Percentiles rank a stretch among this genome's conserved stretches.
These are phyloP conservation scores for Leccinum broughii DNA, from an alignment of 768 basidiomycete species.

Conservation along the genomic window DNA sequence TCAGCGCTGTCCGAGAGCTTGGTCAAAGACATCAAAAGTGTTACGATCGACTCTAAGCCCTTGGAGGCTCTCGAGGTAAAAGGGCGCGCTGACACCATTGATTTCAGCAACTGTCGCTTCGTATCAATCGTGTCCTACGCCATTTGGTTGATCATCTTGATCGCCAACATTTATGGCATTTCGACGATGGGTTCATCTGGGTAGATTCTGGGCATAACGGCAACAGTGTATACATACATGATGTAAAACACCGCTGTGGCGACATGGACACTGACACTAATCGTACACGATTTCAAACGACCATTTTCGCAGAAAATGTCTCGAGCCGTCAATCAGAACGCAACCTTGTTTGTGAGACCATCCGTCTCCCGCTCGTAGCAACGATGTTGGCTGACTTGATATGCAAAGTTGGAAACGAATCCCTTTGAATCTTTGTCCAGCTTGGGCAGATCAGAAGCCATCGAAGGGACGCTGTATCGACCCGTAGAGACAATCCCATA, in stretches of 20 bases:
- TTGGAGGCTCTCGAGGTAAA: not conserved
- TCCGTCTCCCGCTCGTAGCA: constrained; percentile 64
- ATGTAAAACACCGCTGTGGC: not conserved
- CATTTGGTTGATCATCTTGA: constrained; percentile 47
- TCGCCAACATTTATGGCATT: constrained; percentile 55
- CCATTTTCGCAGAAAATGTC: not conserved
- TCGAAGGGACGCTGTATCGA: constrained; percentile 44
- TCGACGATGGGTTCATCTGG: constrained; percentile 38
- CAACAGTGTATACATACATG: not conserved
- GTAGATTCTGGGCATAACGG: not conserved
- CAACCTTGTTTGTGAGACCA: constrained; percentile 53
- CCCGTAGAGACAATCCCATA: constrained; percentile 66
- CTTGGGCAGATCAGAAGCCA: constrained; percentile 40
- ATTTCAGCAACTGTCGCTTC: constrained; percentile 42
- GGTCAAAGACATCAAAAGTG: not conserved
- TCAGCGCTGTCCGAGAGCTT: constrained; percentile 1
- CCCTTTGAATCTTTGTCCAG: constrained; percentile 49
- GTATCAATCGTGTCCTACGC: constrained; percentile 44
- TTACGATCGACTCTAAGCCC: constrained; percentile 6
- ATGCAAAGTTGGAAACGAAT: constrained; percentile 59
- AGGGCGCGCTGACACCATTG: constrained; percentile 27
- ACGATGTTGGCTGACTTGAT: constrained; percentile 65
- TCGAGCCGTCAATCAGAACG: constrained; percentile 35
- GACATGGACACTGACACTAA: not conserved
- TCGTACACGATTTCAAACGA: constrained; percentile 15